These are phyloP conservation scores for Corchorus capsularis DNA, from an alignment of 345 rosid species.

Conservation along the genomic window DNA sequence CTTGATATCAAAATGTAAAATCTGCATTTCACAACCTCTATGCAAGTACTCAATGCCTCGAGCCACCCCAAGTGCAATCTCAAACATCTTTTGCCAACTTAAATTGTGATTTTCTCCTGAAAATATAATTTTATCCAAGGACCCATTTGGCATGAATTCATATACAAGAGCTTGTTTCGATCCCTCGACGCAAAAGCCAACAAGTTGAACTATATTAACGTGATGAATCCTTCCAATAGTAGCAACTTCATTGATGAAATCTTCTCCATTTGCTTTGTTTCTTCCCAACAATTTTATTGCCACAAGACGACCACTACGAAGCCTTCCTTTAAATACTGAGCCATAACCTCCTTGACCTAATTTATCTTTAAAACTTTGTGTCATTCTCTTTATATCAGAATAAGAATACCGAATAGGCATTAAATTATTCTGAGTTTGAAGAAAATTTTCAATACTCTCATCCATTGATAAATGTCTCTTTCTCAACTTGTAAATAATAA, in stretches of 20 bases:
- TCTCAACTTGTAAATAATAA: background rate
- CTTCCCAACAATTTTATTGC: background rate
- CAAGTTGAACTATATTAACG: too few relatives aligned
- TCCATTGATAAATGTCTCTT: constrained; percentile 1
- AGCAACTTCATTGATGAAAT: background rate
- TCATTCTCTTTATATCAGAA: constrained; percentile 13
- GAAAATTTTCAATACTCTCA: constrained; percentile 1
- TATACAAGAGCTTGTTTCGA: too few relatives aligned
- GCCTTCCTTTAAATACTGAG: background rate
- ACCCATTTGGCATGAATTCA: too few relatives aligned
- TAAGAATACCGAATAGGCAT: constrained; percentile 16
- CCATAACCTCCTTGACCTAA: background rate
- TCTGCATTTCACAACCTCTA: too few relatives aligned
- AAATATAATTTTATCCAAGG: too few relatives aligned
- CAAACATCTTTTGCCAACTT: too few relatives aligned
- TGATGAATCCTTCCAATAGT: too few relatives aligned
- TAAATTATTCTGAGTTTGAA: background rate
- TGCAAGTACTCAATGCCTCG: too few relatives aligned
- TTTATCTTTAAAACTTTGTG: background rate
- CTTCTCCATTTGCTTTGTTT: background rate
- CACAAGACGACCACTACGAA: background rate
- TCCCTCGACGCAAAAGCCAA: too few relatives aligned
- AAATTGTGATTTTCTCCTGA: too few relatives aligned
- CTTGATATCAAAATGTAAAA: constrained; percentile 40
- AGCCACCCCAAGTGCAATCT: too few relatives aligned